Evolutionary conservation across 2,329 filamentous ascomycete genomes (phyloP), one percentile per base, ranked within the genome.

Genomic region (Akanthomyces muscarius): DNA sequence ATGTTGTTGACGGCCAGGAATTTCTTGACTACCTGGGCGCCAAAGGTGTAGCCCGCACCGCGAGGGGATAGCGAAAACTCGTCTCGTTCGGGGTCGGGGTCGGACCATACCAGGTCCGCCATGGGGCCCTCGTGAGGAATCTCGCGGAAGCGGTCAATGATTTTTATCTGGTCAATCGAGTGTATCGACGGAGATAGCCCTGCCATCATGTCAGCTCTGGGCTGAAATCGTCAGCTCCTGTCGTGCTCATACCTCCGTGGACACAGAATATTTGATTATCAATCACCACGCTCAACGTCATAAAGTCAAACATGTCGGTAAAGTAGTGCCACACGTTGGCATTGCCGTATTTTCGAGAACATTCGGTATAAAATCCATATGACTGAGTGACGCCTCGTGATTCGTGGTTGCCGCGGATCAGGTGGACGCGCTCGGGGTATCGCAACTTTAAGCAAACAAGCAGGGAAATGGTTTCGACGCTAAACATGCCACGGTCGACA

Each of bases 181-280:
- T 99, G 95, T 74, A 99, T 98, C 36, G 90, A 93, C 1, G 91
- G 91, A 0, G 90, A 93, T 23, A 95, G 83, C 25, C 91, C 89
- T 90, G 66, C 10, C 25, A 7, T 36, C 21, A 57, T 10, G 44
- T 62, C 4, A 64, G 47, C 48, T 66, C 41, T 21, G 55, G 5
- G 14, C 14, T 4, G 28, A 1, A 36, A n/a, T 13, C 3, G 23
- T n/a, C 21, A 13, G 5, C 33, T 42, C 23, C 2, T 16, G 3
- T 13, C 25, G 18, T 5, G 6, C 42, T 2, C 73, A 76, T 76
- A 81, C 89, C 92, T 74, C 95, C 95, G 75, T 99, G 95, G 7
- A 99, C 95, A 76, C 95, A 99, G 76, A 99, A 96, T 74, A 99
- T 97, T 81, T 98, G 94, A 81, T 97, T 97, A 80, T 99, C 94